Base-by-base conservation (phyloP, 371 early-diverging fungal species). In the Rhizomucor miehei region DNA sequence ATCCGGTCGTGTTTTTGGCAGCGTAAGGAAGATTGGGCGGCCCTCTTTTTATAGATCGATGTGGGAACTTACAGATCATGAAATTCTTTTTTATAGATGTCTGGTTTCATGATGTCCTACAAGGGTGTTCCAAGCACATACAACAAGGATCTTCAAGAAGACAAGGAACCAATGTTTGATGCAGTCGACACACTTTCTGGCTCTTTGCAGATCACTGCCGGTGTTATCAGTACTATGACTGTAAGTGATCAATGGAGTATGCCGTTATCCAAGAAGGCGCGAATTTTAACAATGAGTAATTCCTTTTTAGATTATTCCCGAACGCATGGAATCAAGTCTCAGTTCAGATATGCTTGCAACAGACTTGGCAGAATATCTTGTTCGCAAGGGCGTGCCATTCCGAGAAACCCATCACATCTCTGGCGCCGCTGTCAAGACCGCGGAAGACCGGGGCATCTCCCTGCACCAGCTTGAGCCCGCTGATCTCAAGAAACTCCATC, bases 91-190 rank as follows among this genome's bases (percentile, higher is more conserved):
- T 21, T 57, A 1, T 60, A 88, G 77, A 86, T 95, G 91, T 67
- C 90, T 48, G 96, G 95, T 11, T 95, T 98, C 69, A 84, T 98
- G 88, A 97, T 96, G 95, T 89, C 95, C 6, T 82, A 91, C 82
- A 97, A 96, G 80, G 97, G 96, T 11, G 78, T 94, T 46, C 97
- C 98, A 9, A 91, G 91, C 69, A 94, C 98, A 11, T 98, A 98
- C 79, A 98, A 98, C 85, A 97, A 97, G 78, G 98, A 97, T 68
- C 82, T 98, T 62, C 98, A 98, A 71, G 98, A 97, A 75, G 98
- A 97, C 71, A 98, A 98, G 78, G 97, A 96, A 66, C 95, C 97
- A 25, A 84, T 98, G 82, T 97, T 98, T 73, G 97, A 97, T 60
- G 88, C 96, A 16, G 87, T 81, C 8, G 94, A 95, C 63, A 96